Base-by-base conservation (phyloP, 177 flowering plant genomes). In the Vitis hybrid region DNA sequence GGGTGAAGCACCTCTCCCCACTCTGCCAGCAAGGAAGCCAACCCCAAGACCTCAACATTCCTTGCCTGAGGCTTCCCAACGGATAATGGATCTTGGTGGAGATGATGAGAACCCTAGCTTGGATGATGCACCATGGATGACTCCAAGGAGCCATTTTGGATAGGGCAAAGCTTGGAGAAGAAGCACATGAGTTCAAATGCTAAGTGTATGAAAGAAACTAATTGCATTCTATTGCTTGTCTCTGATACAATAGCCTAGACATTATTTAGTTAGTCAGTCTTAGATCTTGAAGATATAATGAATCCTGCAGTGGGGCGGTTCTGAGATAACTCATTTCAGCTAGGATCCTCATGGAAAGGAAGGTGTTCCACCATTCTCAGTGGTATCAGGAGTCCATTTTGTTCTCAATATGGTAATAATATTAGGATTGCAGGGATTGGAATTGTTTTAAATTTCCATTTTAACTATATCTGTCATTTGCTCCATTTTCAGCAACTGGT, bases 21-120 rank as follows among this genome's bases (percentile, higher is more conserved):
- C 69, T 19, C 66, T 90, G 72, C 97, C 93, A 0, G 11, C 60
- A 1, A 82, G 71, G 78, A 89, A 80, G 65, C 94, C 92, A 8
- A 71, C 53, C 17, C 70, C 84, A 58, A 79, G 68, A 38, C 75
- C 84, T 64, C 71, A 73, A 11, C 69, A 79, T 53, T 55, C 62
- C 49, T 2, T 79, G 68, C 63, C 76, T 1, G 78, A 71, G 20
- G 70, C 64, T 15, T 18, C 59, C 62, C 77, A 73, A 9, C 76
- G 78, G n/a, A 44, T 75, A 8, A 20, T 73, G 64, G 59, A 61
- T 50, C 50, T 47, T 50, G 66, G 72, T 56, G 75, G 79, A 18
- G 79, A 71, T 18, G 31, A 19, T 31, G 12, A 62, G 18, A 74
- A 70, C 73, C 68, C 70, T 28, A 55, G 70, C 17, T 11, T 65